Evolutionary conservation across 2,329 filamentous ascomycete species (phyloP).

Genomic region (Macrophomina tecta): DNA sequence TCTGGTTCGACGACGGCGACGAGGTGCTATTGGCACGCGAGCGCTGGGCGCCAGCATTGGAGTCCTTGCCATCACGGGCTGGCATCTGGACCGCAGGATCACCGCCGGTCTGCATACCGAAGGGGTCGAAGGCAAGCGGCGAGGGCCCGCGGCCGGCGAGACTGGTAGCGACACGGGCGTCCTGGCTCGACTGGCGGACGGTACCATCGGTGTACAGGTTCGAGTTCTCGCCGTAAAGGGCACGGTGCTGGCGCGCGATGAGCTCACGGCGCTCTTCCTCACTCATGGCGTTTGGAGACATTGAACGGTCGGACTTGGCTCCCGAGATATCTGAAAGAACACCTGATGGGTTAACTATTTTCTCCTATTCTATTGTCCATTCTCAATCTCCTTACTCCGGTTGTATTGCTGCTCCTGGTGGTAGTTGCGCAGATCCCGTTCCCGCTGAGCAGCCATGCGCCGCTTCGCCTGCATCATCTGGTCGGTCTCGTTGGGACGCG

Average conservation of each 20-base stretch:
- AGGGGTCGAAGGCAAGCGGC: conserved; percentile 79
- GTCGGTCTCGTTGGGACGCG: conserved; percentile 88
- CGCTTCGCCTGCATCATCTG: conserved; percentile 99
- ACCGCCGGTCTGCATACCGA: conserved; percentile 56
- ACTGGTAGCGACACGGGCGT: conserved; percentile 64
- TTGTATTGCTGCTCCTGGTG: conserved; percentile 99
- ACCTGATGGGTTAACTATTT: conserved; percentile 57
- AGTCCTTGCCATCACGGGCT: conserved; percentile 51
- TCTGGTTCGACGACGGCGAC: conserved; percentile 75
- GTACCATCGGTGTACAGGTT: conserved; percentile 75
- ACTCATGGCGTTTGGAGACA: conserved; percentile 85
- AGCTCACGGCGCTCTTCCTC: conserved; percentile 96
- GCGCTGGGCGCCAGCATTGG: conserved; percentile 57
- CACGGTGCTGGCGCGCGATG: conserved; percentile 93
- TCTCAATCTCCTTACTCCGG: conserved; percentile 90
- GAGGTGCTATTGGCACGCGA: conserved; percentile 83
- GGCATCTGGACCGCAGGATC: conserved; percentile 56
- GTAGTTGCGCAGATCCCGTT: conserved; percentile 98
- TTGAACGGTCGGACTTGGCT: conserved; percentile 82
- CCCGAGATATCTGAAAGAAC: conserved; percentile 72
- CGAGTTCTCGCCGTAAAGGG: conserved; percentile 80
- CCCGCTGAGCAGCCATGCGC: conserved; percentile 97
- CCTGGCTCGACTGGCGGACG: conserved; percentile 70
- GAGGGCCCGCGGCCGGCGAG: conserved; percentile 73
- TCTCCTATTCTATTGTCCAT: conserved; percentile 66